phyloP scores from a whole-genome alignment of 2,329 filamentous ascomycete genomes.

The Cladosporium sp. region DNA sequence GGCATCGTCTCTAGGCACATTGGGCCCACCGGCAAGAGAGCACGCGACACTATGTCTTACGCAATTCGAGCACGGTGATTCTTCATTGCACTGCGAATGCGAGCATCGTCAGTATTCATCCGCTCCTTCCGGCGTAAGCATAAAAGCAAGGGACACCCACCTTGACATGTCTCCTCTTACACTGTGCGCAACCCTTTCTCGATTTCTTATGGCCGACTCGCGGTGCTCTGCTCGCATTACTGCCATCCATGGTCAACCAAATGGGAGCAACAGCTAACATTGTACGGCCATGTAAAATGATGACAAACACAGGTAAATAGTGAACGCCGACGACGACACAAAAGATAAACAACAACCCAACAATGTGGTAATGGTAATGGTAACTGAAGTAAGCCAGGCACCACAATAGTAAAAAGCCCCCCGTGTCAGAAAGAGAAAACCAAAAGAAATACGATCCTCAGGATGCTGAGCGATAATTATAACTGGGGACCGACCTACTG shows the following conservation, averaged over 20 bases:
- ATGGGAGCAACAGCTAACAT: conserved; percentile 11
- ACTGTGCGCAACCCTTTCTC: conserved; percentile 29
- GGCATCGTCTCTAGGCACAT: conserved; percentile 26
- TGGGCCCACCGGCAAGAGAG: conserved; percentile 29
- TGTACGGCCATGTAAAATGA: neutral
- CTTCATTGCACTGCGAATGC: conserved; percentile 27
- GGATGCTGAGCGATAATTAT: conserved; percentile 5
- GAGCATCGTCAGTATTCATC: conserved; percentile 7
- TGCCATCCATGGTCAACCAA: conserved; percentile 15
- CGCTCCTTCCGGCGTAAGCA: neutral
- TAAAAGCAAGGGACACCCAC: conserved; percentile 16
- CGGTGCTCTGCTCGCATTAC: conserved; percentile 24
- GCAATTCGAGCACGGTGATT: conserved; percentile 29
- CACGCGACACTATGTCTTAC: conserved; percentile 27
- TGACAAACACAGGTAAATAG: neutral
- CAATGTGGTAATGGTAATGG: neutral
- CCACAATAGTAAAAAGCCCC: neutral
- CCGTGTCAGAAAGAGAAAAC: neutral
- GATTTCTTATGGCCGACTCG: conserved; percentile 28
- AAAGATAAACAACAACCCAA: neutral
- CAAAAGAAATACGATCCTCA: neutral
- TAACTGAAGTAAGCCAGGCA: neutral
- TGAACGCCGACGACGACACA: neutral
- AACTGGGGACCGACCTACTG: conserved; percentile 6
- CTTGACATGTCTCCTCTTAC: conserved; percentile 31